Evolutionary conservation across 1,139 yeast genomes (phyloP).

Genomic region (Taphrina confusa): DNA sequence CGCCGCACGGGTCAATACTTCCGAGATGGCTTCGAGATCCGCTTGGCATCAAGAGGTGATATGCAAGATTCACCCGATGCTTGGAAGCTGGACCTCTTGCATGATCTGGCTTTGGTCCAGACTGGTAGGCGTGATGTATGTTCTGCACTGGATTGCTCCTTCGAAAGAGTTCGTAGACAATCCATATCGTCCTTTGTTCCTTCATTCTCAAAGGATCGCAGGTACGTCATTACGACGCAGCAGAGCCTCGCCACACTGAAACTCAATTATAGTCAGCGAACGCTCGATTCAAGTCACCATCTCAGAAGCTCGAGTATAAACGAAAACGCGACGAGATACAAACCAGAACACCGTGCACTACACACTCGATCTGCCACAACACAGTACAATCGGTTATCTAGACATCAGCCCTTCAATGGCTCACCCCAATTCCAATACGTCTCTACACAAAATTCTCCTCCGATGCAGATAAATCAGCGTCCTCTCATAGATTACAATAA

Average conservation of each 20-base stretch:
- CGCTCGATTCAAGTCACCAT: no score
- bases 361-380: no score
- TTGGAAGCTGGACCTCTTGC: conserved; percentile 5
- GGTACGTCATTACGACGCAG: background rate
- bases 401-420: background rate
- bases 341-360: no score
- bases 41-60: background rate
- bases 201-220: background rate
- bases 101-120: background rate
- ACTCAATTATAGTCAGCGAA: background rate
- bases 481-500: no score
- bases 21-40: conserved; percentile 7
- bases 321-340: no score
- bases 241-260: background rate
- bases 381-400: background rate
- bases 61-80: background rate
- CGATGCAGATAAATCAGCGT: no score
- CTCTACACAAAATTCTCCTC: no score
- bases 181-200: background rate
- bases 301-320: no score
- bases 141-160: conserved; percentile 6
- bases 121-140: conserved; percentile 3
- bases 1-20: background rate
- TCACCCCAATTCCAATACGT: background rate
- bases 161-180: background rate